These are phyloP conservation scores for Candida dubliniensis DNA, from an alignment of 1,139 yeast species.

Conservation along the genomic window DNA sequence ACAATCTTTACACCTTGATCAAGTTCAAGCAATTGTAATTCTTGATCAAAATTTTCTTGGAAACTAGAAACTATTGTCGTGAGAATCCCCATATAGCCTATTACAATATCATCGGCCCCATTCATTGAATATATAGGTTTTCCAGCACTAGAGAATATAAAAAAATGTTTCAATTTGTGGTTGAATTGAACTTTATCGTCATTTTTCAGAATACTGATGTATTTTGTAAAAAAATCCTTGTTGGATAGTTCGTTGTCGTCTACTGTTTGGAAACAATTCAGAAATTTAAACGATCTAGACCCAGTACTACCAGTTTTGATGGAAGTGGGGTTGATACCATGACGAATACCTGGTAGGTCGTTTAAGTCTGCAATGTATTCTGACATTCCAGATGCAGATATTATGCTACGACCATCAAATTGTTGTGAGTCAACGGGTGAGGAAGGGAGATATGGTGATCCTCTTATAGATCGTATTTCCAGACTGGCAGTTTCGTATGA, in stretches of 20 bases:
- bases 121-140: constrained; percentile 85
- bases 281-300: constrained; percentile 9
- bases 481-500: constrained; percentile 12
- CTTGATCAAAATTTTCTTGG: constrained; percentile 41
- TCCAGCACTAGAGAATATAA: constrained; percentile 87
- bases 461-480: constrained; percentile 10
- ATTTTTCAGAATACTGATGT: constrained; percentile 25
- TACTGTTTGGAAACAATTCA: constrained; percentile 8
- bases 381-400: constrained; percentile 8
- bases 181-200: constrained; percentile 34
- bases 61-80: constrained; percentile 68
- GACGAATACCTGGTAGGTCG: constrained; percentile 2
- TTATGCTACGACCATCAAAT: constrained; percentile 7
- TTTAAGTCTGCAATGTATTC: constrained; percentile 9
- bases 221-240: constrained; percentile 17
- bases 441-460: constrained; percentile 8
- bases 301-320: neutral
- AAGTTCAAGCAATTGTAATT: constrained; percentile 26
- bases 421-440: constrained; percentile 1
- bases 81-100: constrained; percentile 74
- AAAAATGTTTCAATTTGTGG: constrained; percentile 61
- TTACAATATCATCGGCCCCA: constrained; percentile 68
- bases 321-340: constrained; percentile 1
- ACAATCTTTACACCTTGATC: constrained; percentile 52
- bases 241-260: constrained; percentile 5